A percentile compares a stretch with the other conserved stretches of the same genome.
Evolutionary conservation across 2,329 filamentous ascomycete species (phyloP).

Genomic region (Xylaria sp.): DNA sequence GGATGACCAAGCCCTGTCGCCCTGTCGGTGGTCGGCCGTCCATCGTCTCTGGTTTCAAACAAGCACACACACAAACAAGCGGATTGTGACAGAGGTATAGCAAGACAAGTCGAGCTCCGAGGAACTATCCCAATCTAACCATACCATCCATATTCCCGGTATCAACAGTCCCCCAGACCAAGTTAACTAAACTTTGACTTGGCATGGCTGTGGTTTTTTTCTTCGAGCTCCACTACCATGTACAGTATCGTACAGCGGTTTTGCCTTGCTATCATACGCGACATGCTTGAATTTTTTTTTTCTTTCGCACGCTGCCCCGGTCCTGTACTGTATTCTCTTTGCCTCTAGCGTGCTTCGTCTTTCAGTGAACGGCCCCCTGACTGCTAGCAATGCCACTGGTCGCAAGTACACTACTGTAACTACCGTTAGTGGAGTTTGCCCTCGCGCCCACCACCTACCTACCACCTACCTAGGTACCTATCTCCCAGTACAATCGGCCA

Average conservation of each 20-base stretch:
- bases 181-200: constrained; percentile 22
- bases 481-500: constrained; percentile 4
- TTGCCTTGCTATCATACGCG: constrained; percentile 27
- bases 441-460: constrained; percentile 8
- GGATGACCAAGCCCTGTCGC: constrained; percentile 33
- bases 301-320: constrained; percentile 25
- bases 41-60: constrained; percentile 22
- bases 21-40: constrained; percentile 31
- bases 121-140: constrained; percentile 18
- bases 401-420: constrained; percentile 15
- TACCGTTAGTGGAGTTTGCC: constrained; percentile 25
- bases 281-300: constrained; percentile 29
- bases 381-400: constrained; percentile 13
- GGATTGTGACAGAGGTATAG: constrained; percentile 22
- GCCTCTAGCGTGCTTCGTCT: constrained; percentile 28
- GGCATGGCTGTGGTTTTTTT: constrained; percentile 24
- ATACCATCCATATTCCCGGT: constrained; percentile 15
- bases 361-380: constrained; percentile 25
- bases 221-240: constrained; percentile 23
- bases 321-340: constrained; percentile 8
- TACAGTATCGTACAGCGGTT: constrained; percentile 6
- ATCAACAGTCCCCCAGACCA: constrained; percentile 15
- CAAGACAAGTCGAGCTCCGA: constrained; percentile 27
- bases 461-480: not conserved
- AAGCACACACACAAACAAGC: constrained; percentile 9